These are phyloP conservation scores for Cryphonectria naterciae DNA, from an alignment of 2,329 filamentous ascomycete genomes.

Conservation along the genomic window DNA sequence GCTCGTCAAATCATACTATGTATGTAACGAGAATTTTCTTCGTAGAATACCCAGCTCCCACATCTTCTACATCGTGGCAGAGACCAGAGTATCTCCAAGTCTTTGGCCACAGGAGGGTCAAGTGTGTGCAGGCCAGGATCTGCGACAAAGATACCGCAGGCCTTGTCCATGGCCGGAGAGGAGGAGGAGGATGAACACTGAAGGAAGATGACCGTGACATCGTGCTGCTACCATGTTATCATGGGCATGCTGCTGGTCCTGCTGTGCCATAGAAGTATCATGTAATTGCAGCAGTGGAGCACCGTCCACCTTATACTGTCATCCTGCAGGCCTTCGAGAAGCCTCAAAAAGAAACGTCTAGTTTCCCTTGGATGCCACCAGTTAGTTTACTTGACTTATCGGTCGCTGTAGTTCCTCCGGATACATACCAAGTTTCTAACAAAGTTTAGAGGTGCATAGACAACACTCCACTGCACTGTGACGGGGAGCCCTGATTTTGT, in stretches of 20 bases:
- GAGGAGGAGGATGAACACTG: not conserved
- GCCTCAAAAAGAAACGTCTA: not conserved
- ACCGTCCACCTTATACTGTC: constrained; percentile 3
- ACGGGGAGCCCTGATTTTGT: not conserved
- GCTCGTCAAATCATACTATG: not conserved
- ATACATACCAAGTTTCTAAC: not conserved
- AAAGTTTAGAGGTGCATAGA: not conserved
- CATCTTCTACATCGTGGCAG: not conserved
- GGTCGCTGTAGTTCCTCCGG: not conserved
- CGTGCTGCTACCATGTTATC: constrained; percentile 10
- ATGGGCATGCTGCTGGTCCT: not conserved
- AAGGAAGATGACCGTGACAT: constrained; percentile 2
- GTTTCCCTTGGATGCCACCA: not conserved
- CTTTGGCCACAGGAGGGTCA: not conserved
- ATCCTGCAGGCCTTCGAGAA: constrained; percentile 11
- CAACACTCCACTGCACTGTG: not conserved
- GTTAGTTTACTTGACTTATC: too few species aligned
- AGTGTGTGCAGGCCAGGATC: not conserved
- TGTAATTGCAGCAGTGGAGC: not conserved
- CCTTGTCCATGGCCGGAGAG: not conserved
- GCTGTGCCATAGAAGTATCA: not conserved
- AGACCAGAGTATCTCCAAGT: not conserved
- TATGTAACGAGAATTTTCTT: not conserved
- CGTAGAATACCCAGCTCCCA: not conserved
- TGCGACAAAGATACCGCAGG: not conserved